These are phyloP conservation scores for Amaranthus tricolor DNA, from an alignment of 179 eudicot species.

Conservation along the genomic window DNA sequence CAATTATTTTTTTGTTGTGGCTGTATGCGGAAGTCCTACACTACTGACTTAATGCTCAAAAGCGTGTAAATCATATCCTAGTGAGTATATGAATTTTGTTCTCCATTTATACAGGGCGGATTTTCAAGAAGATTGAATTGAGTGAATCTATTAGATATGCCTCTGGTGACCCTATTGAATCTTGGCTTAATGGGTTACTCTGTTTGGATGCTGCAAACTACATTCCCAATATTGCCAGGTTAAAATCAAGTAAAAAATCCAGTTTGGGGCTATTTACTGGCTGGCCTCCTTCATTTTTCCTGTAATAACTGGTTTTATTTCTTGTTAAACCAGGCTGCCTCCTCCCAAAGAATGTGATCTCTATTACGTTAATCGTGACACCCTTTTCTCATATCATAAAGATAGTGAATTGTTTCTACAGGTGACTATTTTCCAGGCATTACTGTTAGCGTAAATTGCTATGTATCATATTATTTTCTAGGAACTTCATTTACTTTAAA, in stretches of 20 bases:
- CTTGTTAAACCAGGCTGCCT: constrained; percentile 52
- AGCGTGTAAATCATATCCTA: neutral
- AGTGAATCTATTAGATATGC: constrained; percentile 90
- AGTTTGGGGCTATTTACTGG: constrained; percentile 5
- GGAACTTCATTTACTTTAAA: constrained; percentile 1
- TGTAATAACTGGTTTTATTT: neutral
- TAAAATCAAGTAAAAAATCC: constrained; percentile 8
- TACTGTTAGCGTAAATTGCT: neutral
- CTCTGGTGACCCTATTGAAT: constrained; percentile 79
- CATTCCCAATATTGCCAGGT: constrained; percentile 85
- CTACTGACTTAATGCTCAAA: neutral
- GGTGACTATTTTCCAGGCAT: constrained; percentile 35
- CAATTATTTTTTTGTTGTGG: neutral
- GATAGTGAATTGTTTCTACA: constrained; percentile 88
- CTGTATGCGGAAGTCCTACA: neutral
- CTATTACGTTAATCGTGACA: constrained; percentile 90
- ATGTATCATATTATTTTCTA: constrained; percentile 5
- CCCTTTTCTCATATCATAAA: constrained; percentile 90
- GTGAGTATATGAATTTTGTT: neutral
- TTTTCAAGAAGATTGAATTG: constrained; percentile 78
- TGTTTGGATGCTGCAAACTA: constrained; percentile 81
- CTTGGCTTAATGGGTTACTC: constrained; percentile 80
- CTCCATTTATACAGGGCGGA: constrained; percentile 46
- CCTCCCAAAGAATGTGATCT: constrained; percentile 76
- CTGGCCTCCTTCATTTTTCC: neutral